Evolutionary conservation across 345 rosid genomes (phyloP).

Genomic region (Eucalyptus regnans): DNA sequence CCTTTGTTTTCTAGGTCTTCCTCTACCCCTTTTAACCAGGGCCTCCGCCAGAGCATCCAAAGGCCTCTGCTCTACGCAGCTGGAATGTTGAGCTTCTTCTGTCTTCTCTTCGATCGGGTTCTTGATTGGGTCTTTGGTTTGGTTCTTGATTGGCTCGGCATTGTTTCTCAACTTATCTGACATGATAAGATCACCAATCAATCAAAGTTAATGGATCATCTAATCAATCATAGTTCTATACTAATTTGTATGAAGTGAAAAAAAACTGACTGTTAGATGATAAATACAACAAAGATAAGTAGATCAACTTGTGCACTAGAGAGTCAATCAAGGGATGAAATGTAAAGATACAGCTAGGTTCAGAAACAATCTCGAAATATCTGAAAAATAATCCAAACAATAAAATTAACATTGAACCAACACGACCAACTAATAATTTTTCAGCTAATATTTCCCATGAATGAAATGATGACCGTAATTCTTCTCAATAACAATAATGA

Average conservation of each 20-base stretch:
- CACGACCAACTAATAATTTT: background rate
- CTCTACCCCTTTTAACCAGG: too few species aligned
- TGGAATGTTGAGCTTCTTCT: background rate
- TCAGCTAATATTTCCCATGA: background rate
- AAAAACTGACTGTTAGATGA: background rate
- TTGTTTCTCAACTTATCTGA: background rate
- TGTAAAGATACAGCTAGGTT: background rate
- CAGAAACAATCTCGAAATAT: background rate
- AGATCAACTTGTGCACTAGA: background rate
- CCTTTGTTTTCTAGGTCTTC: background rate
- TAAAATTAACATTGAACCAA: background rate
- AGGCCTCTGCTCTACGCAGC: background rate
- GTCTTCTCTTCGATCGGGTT: background rate
- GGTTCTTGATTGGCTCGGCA: background rate
- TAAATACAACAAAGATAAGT: background rate
- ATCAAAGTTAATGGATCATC: background rate
- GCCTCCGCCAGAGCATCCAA: too few species aligned
- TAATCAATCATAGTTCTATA: background rate
- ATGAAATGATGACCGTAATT: background rate
- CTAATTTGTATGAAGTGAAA: background rate
- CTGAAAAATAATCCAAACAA: background rate
- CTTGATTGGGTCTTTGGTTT: background rate
- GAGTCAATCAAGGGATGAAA: background rate
- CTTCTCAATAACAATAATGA: background rate
- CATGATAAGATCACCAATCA: background rate